Evolutionary conservation across 2,329 filamentous ascomycete species (phyloP).

Genomic region (Aspergillus brunneoviolaceus): DNA sequence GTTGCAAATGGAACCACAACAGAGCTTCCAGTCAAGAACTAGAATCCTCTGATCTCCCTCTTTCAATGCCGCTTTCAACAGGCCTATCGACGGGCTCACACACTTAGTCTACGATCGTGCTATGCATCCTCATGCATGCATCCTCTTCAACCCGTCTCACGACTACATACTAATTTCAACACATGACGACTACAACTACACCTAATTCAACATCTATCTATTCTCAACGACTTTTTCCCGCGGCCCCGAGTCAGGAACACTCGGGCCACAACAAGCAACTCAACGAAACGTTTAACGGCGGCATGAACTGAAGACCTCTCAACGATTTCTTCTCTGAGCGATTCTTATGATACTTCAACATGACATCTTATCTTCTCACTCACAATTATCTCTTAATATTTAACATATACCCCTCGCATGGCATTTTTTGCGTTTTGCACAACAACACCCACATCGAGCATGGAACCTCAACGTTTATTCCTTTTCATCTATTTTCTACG

Average conservation of each 20-base stretch:
- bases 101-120: constrained; percentile 12
- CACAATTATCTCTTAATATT: neutral
- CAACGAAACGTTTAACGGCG: constrained; percentile 36
- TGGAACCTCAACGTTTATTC: constrained; percentile 21
- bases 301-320: constrained; percentile 42
- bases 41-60: constrained; percentile 5
- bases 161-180: constrained; percentile 18
- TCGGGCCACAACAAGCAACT: constrained; percentile 8
- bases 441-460: constrained; percentile 11
- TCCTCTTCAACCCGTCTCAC: constrained; percentile 14
- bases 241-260: constrained; percentile 5
- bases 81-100: constrained; percentile 8
- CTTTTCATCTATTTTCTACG: constrained; percentile 11
- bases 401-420: constrained; percentile 35
- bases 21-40: constrained; percentile 24
- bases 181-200: constrained; percentile 11
- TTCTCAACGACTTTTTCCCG: constrained; percentile 37
- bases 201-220: constrained; percentile 37
- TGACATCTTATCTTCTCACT: constrained; percentile 24
- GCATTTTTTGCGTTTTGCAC: constrained; percentile 20
- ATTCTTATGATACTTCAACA: constrained; percentile 40
- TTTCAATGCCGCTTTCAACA: neutral
- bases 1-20: constrained; percentile 19
- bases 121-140: neutral
- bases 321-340: constrained; percentile 43